Evolutionary conservation across 805 yeast genomes (phyloP), one percentile per base, ranked within the genome.

Genomic region (Suhomyces sp.): DNA sequence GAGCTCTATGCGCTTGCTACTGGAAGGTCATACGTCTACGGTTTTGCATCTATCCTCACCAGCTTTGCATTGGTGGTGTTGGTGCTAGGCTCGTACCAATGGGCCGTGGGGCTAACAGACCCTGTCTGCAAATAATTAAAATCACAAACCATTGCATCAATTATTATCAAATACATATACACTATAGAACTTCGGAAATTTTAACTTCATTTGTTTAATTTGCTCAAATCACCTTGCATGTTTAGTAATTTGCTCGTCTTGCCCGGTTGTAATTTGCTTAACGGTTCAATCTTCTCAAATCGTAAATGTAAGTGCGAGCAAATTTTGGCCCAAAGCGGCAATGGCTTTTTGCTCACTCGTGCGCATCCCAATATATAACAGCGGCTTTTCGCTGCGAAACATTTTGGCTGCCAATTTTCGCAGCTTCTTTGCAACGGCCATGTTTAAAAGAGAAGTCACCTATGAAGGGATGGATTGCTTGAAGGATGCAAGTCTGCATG

Each of bases 21-120:
- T 4, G 37, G 61, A 13, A 54, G 69, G 52, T 68, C 82, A 4
- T 78, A 83, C 50, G 52, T 65, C 6, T 91, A 91, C 63, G 86
- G 80, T 5, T 22, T 67, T 1, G 50, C 62, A 0, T 77, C 88
- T 13, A 60, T 89, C 1, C 58, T 66, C 1, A 49, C 71, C 0
- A 76, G 85, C 13, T 88, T 81, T 62, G 49, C 68, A 3, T 31
- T 82, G 1, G 68, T 81, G 50, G 65, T 90, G 2, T 51, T 89
- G n/a, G 79, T 84, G 2, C 61, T 86, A 24, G 97, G 97, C 0
- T 71, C 87, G 5, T 89, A 83, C 61, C 75, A 78, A 39, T 91
- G 97, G 97, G 69, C 85, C 0, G 58, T 65, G 5, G 87, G 87
- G 0, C 55, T 52, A 29, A 41, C 50, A 1, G 47, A 46, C 39